Percentiles rank a stretch among this genome's conserved stretches.
phyloP scores from a whole-genome alignment of 306 rosid genomes.

The Amphicarpaea edgeworthii region DNA sequence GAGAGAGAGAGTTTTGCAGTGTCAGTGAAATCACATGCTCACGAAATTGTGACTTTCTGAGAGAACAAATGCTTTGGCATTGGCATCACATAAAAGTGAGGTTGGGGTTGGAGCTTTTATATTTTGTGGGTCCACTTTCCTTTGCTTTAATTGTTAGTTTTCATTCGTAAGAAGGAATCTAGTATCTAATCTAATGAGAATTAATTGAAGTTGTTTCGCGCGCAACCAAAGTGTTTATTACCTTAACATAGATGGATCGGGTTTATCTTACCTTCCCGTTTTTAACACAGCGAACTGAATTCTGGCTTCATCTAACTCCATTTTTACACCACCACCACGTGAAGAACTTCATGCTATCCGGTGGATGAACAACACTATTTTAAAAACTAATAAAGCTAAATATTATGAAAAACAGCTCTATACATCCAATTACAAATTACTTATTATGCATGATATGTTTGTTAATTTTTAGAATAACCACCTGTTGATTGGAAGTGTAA shows the following conservation, averaged over 20 bases:
- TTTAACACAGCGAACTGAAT: neutral
- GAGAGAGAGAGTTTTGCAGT: too few species aligned
- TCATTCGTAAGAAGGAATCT: too few species aligned
- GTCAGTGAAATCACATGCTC: conserved; percentile 11
- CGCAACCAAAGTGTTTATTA: conserved; percentile 10
- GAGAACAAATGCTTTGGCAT: neutral
- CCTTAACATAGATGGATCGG: neutral
- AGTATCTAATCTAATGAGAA: neutral
- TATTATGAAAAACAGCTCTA: too few species aligned
- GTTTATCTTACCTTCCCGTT: neutral
- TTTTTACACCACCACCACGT: too few species aligned
- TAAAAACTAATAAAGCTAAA: neutral
- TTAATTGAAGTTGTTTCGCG: neutral
- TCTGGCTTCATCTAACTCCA: neutral
- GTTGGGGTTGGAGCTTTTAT: neutral
- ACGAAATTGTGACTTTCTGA: neutral
- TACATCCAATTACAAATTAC: too few species aligned
- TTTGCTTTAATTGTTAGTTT: neutral
- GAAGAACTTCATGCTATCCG: neutral
- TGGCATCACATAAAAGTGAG: neutral
- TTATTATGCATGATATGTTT: too few species aligned
- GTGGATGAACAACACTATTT: neutral
- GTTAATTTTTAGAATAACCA: too few species aligned
- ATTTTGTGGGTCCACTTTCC: neutral
- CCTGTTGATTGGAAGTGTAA: too few species aligned